Base-by-base conservation (phyloP, 1,139 yeast species). In the Saccharomyces uvarum region DNA sequence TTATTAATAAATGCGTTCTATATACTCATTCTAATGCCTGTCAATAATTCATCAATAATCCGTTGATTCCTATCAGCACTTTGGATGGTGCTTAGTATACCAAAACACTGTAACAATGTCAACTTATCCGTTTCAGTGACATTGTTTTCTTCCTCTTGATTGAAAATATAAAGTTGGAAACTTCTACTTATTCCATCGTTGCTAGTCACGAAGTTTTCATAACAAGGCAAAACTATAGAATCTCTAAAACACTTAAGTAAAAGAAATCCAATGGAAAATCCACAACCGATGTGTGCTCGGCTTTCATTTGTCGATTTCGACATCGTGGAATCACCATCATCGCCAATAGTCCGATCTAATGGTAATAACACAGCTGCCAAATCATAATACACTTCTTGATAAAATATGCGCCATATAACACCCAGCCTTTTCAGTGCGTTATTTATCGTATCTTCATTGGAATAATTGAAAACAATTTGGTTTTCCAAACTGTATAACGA, bases 291-390 rank as follows among this genome's bases (percentile, higher is more conserved):
- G 44, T 76, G 64, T 56, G 4, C 21, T 33, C 67, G 74, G 24
- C 70, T 70, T 55, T 60, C 63, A 24, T 70, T 66, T 21, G 67
- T 67, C 58, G 63, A 62, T 49, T 63, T 59, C 47, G 70, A 64
- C 8, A 62, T 61, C 56, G 51, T 57, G 57, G 49, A 38, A 4
- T 38, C n/a, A 19, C 44, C 44, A 38, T 19, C 24, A 0, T 50
- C 49, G 24, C 56, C 59, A 19, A 65, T 66, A 50, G 62, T 63
- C 9, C 52, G 57, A 53, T 83, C 86, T 26, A 85, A 62, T 0
- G 90, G 89, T 44, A 82, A 62, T 54, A 84, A 77, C 0, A 82
- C 77, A 0, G 86, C 85, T 54, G 81, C 78, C 44, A 84, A 70
- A 61, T 83, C 82, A 52, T 82, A 83, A 52, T 80, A 73, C 0